Percentiles rank a stretch among this genome's conserved stretches.
These are phyloP conservation scores for Calonectria henricotiae DNA, from an alignment of 2,329 filamentous ascomycete genomes.

Conservation along the genomic window DNA sequence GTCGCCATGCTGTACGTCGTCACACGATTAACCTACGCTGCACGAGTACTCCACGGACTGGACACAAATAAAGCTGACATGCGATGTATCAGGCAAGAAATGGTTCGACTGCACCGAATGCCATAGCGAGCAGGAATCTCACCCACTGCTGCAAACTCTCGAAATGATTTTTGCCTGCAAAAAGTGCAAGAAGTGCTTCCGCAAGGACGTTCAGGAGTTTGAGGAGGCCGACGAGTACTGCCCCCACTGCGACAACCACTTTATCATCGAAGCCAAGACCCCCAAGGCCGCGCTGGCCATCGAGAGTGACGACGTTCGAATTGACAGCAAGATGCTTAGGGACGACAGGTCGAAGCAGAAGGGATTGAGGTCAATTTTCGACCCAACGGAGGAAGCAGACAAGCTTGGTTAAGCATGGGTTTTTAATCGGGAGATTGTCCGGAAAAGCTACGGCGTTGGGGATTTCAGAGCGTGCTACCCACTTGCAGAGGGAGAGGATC, in stretches of 20 bases:
- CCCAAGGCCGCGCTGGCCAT: conserved; percentile 88
- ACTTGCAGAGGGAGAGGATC: conserved; percentile 40
- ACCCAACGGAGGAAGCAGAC: conserved; percentile 82
- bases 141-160: conserved; percentile 81
- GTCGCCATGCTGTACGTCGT: conserved; percentile 88
- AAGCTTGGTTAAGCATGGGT: conserved; percentile 76
- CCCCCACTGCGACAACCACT: conserved; percentile 99
- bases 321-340: conserved; percentile 92
- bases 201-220: conserved; percentile 92
- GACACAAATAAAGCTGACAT: conserved; percentile 30
- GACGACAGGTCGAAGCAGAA: conserved; percentile 81
- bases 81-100: conserved; percentile 78
- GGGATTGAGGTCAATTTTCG: conserved; percentile 79
- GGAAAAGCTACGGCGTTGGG: conserved; percentile 54
- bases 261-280: conserved; percentile 89
- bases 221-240: conserved; percentile 99
- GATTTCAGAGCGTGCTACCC: conserved; percentile 49
- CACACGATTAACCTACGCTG: not conserved
- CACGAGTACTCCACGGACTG: not conserved
- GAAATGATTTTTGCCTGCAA: conserved; percentile 99
- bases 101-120: conserved; percentile 99
- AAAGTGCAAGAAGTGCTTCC: conserved; percentile 98
- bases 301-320: conserved; percentile 90
- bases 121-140: conserved; percentile 85
- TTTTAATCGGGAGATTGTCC: conserved; percentile 21